Evolutionary conservation across 78 protist species (phyloP).

Genomic region (Dictyostelium capitatum): DNA sequence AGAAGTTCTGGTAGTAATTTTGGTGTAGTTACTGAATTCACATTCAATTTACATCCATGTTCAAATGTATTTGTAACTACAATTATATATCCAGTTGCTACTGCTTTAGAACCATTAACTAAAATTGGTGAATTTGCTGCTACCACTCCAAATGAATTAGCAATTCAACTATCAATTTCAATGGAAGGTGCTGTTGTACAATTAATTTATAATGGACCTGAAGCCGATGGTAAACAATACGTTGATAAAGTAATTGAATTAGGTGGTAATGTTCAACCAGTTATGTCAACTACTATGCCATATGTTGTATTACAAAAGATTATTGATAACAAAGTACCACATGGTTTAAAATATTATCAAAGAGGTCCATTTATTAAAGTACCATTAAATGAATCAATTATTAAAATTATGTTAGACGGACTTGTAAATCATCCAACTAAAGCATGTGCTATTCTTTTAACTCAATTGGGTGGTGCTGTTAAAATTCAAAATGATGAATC

Average conservation of each 20-base stretch:
- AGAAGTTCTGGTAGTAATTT: background rate
- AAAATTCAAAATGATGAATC: background rate
- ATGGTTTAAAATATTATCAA: slow-evolving; percentile 1
- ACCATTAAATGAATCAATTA: background rate
- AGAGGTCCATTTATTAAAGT: background rate
- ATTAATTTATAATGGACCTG: background rate
- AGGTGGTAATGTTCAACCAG: background rate
- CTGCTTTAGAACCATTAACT: background rate
- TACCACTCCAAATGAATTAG: background rate
- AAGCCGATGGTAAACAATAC: background rate
- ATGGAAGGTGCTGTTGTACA: background rate
- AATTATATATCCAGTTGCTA: background rate
- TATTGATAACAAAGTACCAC: background rate
- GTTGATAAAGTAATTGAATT: background rate
- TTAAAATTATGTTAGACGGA: background rate
- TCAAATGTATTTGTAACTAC: background rate
- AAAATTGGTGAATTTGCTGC: background rate
- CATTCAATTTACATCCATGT: background rate
- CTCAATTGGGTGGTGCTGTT: background rate
- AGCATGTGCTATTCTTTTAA: background rate
- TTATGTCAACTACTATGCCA: no score
- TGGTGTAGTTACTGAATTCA: background rate
- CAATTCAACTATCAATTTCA: background rate
- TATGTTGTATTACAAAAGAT: background rate
- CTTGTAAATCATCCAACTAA: background rate